Conservation (phyloP, 441 rosid species). For the Rhodomyrtus psidioides region DNA sequence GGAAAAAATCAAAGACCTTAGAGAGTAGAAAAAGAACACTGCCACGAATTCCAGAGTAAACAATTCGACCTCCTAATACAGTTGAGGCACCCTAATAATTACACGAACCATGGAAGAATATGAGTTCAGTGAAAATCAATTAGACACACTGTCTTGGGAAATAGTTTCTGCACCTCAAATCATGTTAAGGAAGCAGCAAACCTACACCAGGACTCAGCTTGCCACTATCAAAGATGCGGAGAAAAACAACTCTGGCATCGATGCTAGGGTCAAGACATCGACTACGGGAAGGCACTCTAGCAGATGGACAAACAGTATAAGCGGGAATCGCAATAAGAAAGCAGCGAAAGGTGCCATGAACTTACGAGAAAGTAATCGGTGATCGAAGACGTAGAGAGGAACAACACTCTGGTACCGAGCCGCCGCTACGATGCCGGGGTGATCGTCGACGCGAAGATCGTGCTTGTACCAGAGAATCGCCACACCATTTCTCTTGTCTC, state of each 20-base stretch:
- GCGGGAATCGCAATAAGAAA: neutral
- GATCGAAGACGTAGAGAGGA: constrained; percentile 85
- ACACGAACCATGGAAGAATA: neutral
- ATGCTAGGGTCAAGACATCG: neutral
- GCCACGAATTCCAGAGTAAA: neutral
- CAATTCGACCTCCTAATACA: neutral
- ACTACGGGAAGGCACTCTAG: neutral
- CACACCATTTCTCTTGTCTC: neutral
- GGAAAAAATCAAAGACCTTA: neutral
- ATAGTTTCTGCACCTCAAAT: neutral
- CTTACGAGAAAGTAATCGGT: constrained; percentile 68
- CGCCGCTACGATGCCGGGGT: constrained; percentile 65
- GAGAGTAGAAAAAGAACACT: neutral
- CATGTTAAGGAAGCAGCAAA: neutral
- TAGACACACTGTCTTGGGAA: neutral
- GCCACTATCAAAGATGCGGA: neutral
- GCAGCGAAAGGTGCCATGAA: neutral
- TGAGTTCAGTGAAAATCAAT: neutral
- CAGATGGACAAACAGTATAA: neutral
- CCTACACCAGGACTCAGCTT: neutral
- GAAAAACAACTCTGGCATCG: neutral
- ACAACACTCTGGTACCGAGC: constrained; percentile 29
- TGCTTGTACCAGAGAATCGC: constrained; percentile 88
- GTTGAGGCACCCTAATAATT: neutral
- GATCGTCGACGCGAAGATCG: constrained; percentile 88